Evolutionary conservation across 352 stramenopile genomes (phyloP).

Genomic region (Phytophthora melonis): DNA sequence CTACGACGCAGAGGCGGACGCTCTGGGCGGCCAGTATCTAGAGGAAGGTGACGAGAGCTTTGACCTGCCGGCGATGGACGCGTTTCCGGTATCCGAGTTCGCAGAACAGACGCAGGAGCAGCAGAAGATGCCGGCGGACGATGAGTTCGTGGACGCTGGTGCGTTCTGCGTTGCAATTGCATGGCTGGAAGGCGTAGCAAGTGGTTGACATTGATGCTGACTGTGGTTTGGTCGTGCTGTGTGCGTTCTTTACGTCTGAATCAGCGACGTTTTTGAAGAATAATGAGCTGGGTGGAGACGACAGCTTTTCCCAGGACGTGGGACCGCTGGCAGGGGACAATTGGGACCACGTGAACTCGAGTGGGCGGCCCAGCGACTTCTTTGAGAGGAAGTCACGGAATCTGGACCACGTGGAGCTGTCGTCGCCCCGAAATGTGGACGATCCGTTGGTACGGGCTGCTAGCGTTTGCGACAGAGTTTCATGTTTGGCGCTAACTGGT

Average conservation of each 20-base stretch:
- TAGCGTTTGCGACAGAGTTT: not conserved
- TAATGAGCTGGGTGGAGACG: slow-evolving; percentile 53
- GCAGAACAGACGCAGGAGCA: slow-evolving; percentile 11
- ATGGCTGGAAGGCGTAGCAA: not conserved
- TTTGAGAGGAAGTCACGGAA: slow-evolving; percentile 80
- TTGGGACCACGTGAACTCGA: slow-evolving; percentile 45
- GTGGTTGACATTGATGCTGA: not conserved
- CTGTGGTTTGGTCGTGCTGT: not conserved
- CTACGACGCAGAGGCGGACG: not conserved
- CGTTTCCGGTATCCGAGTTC: slow-evolving; percentile 34
- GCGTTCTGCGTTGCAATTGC: slow-evolving; percentile 17
- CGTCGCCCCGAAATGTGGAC: slow-evolving; percentile 45
- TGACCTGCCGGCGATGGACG: slow-evolving; percentile 46
- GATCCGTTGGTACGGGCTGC: slow-evolving; percentile 18
- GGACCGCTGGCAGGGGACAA: slow-evolving; percentile 25
- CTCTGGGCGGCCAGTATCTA: not conserved
- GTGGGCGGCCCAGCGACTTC: slow-evolving; percentile 67
- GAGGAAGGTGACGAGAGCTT: slow-evolving; percentile 34
- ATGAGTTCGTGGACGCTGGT: slow-evolving; percentile 84
- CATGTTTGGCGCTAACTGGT: not conserved
- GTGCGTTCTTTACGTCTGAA: not conserved
- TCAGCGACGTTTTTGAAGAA: slow-evolving; percentile 57
- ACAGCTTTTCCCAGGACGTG: slow-evolving; percentile 56
- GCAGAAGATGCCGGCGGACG: slow-evolving; percentile 41
- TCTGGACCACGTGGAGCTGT: slow-evolving; percentile 77